These are phyloP conservation scores for Inga oerstediana DNA, from an alignment of 306 rosid species.

Conservation along the genomic window DNA sequence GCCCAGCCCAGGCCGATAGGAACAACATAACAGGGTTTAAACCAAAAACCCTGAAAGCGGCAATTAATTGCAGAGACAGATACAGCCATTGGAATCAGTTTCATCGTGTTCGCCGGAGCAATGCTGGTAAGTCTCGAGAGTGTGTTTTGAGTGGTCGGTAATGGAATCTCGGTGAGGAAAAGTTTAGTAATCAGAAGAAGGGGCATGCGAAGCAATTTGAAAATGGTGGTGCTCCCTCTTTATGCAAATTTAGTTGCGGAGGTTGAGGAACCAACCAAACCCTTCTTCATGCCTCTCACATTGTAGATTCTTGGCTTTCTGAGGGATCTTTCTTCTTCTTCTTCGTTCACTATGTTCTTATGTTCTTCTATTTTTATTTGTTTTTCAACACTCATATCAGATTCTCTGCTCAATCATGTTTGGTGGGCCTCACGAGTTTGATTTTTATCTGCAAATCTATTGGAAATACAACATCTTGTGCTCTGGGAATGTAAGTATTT, in stretches of 20 bases:
- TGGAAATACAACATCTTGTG: too few species aligned
- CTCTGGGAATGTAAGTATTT: too few species aligned
- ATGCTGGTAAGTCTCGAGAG: neutral
- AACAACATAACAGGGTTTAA: neutral
- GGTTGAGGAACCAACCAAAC: neutral
- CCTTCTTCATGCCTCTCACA: neutral
- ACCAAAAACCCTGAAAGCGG: neutral
- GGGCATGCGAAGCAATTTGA: neutral
- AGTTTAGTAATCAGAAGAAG: neutral
- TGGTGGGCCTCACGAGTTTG: neutral
- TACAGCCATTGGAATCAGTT: neutral
- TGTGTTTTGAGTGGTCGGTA: neutral
- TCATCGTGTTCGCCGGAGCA: neutral
- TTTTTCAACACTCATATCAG: neutral
- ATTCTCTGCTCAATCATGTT: neutral
- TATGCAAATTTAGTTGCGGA: neutral
- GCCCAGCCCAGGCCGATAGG: neutral
- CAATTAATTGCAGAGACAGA: too few species aligned
- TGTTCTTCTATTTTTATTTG: neutral
- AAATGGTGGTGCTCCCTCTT: neutral
- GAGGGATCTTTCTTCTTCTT: neutral
- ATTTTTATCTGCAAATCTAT: neutral
- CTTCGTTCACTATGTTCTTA: neutral
- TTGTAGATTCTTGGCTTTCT: neutral
- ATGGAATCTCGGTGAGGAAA: neutral